Conservation (phyloP, 441 rosid genomes). For the Brassica balearica region DNA sequence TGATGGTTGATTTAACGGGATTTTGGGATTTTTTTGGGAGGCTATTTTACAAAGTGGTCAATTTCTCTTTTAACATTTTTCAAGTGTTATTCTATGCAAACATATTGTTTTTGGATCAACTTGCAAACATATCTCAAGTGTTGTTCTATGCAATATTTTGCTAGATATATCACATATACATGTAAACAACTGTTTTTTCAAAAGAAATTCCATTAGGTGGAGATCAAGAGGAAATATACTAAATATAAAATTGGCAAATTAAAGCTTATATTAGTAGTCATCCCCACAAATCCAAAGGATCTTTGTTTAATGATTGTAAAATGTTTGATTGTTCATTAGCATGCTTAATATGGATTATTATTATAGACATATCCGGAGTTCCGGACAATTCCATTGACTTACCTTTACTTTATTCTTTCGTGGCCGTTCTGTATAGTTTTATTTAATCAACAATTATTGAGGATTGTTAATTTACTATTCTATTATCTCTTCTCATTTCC, state of each 20-base stretch:
- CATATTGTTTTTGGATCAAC: too few species aligned
- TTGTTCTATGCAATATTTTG: not conserved
- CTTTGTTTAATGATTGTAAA: constrained; percentile 34
- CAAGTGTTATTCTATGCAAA: not conserved
- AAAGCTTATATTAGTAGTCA: constrained; percentile 22
- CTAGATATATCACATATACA: not conserved
- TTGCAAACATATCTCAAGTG: not conserved
- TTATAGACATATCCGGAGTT: constrained; percentile 6
- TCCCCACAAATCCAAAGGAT: constrained; percentile 43
- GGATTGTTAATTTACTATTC: not conserved
- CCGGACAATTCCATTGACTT: constrained; percentile 39
- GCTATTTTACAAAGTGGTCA: not conserved
- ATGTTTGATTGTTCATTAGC: constrained; percentile 36
- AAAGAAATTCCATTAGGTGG: constrained; percentile 8
- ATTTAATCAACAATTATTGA: constrained; percentile 25
- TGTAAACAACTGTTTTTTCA: not conserved
- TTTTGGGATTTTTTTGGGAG: constrained; percentile 1
- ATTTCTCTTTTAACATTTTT: not conserved
- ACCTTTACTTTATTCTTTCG: constrained; percentile 15
- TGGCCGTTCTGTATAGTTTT: constrained; percentile 30
- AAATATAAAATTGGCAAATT: not conserved
- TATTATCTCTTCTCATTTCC: not conserved
- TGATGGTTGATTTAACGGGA: not conserved
- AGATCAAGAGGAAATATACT: not conserved
- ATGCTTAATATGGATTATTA: constrained; percentile 34